Base-by-base conservation (phyloP, 23 red algal genomes). In the Pyropia haitanensis region DNA sequence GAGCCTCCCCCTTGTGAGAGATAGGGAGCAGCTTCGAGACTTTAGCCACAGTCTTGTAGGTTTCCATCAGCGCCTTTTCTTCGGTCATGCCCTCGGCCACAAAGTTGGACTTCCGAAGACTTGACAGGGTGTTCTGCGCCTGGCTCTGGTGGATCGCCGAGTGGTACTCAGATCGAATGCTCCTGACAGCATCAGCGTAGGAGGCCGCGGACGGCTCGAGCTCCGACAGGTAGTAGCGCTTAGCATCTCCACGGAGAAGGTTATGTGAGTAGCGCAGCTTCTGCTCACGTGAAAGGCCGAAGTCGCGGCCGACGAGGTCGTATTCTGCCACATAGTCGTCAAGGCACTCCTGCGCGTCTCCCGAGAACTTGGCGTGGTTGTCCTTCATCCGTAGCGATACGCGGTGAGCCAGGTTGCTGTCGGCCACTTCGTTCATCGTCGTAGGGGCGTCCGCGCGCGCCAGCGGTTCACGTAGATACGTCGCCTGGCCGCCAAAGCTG, bases 241-340 rank as follows among this genome's bases (percentile, higher is more conserved):
- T 53, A 57, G 67, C 0, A 52, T 72, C 67, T 19, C 15, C 1
- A 1, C 49, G 28, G 0, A 72, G 44, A 18, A 61, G 20, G 0
- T 72, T 59, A 57, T 72, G 67, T 23, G 58, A 18, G 51, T 56
- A 72, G 18, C 23, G 67, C 58, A 72, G 48, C 32, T 32, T 53
- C 1, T 72, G 67, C 1, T 0, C 44, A 23, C 27, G 44, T 18
- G 25, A 19, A 18, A 72, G 67, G 48, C 44, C 58, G 51, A 57
- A 61, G 67, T 18, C 53, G n/a, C 12, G n/a, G 25, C 50, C 51
- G 21, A 63, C 1, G 29, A 1, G 67, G n/a, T 52, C n/a, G 44
- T 66, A 66, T 32, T 66, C 63, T 14, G 39, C 5, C 7, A 66
- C 63, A 28, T 5, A 66, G 5, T 66, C n/a, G 31, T 48, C 50